Base-by-base conservation (phyloP, 805 yeast species). In the Saturnispora galanensis region DNA sequence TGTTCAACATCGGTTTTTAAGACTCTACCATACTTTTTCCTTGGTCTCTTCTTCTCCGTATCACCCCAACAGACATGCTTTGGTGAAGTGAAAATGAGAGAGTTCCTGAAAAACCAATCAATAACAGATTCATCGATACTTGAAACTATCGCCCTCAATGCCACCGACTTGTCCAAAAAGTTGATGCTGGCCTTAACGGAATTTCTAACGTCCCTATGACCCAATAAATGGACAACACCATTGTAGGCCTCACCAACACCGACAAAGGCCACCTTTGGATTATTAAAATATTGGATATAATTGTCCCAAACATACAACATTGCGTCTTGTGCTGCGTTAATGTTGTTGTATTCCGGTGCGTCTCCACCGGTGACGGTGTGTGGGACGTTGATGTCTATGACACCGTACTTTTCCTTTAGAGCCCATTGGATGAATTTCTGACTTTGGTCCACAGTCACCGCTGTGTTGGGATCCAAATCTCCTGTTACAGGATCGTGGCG, bases 211-310 rank as follows among this genome's bases (percentile, higher is more conserved):
- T 76, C 79, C 47, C 97, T 71, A 58, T 90, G 95, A 4, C 96
- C 96, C 45, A 84, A 75, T 18, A 90, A 67, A 62, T 89, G 93
- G 1, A 90, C 89, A 38, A 89, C 74, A 2, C 96, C 86, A 37
- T 85, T 81, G 56, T 85, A 84, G 0, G 96, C 79, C 46, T 87
- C 95, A 34, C 98, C 98, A 51, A 83, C 74, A 7, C 97, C 97
- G 33, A 89, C 73, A 58, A 90, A 79, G 1, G 84, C 80, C 30
- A 93, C 60, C 51, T 84, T 84, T 38, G 76, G 67, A 37, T 84
- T 76, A 43, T 75, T 74, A 53, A 88, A 84, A 58, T 81, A 85
- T 48, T 82, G 79, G 42, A 93, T 65, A 56, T 85, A 87, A 59
- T 88, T 85, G 60, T 90, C 97, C 96, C 97, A 93, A 13, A 93